Evolutionary conservation across 2,329 filamentous ascomycete genomes (phyloP).

Genomic region (Talaromyces sp.): DNA sequence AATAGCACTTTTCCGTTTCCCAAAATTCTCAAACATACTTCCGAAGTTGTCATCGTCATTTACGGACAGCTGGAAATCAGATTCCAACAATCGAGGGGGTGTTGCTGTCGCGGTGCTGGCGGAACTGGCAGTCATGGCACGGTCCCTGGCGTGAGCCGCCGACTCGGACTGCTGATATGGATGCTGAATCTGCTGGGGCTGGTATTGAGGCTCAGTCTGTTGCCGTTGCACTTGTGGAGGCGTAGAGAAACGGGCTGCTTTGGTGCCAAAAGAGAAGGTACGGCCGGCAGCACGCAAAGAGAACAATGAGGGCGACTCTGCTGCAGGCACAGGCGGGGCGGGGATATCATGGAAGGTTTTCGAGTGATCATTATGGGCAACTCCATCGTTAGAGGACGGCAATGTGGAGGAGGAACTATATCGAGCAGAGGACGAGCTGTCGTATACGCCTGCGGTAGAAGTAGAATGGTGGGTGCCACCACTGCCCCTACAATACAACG

Average conservation of each 20-base stretch:
- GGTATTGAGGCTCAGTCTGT: background rate
- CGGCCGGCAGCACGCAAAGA: slow-evolving; percentile 44
- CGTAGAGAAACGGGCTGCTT: slow-evolving; percentile 16
- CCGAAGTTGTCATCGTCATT: slow-evolving; percentile 44
- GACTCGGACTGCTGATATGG: slow-evolving; percentile 13
- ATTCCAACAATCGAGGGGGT: slow-evolving; percentile 47
- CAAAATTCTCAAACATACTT: slow-evolving; percentile 48
- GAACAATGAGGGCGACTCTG: slow-evolving; percentile 30
- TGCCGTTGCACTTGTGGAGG: slow-evolving; percentile 20
- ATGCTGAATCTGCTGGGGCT: slow-evolving; percentile 5
- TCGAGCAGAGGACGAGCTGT: slow-evolving; percentile 46
- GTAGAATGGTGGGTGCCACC: slow-evolving; percentile 45
- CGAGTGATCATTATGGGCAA: slow-evolving; percentile 32
- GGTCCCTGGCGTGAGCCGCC: slow-evolving; percentile 30
- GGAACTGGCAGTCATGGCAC: slow-evolving; percentile 49
- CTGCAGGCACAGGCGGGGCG: slow-evolving; percentile 29
- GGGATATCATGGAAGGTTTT: slow-evolving; percentile 38
- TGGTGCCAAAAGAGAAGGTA: slow-evolving; percentile 51
- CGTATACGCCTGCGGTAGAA: slow-evolving; percentile 41
- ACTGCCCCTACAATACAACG: slow-evolving; percentile 39
- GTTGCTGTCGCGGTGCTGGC: slow-evolving; percentile 47
- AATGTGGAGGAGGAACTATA: slow-evolving; percentile 53
- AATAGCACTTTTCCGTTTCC: slow-evolving; percentile 27
- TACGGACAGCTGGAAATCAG: slow-evolving; percentile 35
- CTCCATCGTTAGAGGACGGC: slow-evolving; percentile 50